Evolutionary conservation across 2,329 filamentous ascomycete genomes (phyloP).

Genomic region (Botryotinia calthae): DNA sequence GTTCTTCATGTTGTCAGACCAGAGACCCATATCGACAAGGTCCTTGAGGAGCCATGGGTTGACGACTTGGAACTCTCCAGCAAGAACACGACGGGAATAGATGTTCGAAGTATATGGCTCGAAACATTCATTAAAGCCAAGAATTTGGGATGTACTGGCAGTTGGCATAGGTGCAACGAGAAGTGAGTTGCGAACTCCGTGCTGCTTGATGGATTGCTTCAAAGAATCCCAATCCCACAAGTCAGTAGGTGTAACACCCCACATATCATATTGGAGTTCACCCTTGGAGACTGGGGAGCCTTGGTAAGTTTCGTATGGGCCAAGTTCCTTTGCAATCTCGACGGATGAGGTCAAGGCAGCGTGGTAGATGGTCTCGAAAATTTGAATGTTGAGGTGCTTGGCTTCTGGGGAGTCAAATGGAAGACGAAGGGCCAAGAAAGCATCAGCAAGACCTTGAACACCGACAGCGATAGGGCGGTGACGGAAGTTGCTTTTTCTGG

Average conservation of each 20-base stretch:
- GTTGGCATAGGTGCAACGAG: constrained; percentile 97
- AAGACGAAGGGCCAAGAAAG: constrained; percentile 93
- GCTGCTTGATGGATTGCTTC: constrained; percentile 86
- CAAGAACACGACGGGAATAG: constrained; percentile 95
- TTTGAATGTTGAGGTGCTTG: constrained; percentile 91
- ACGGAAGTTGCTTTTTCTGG: constrained; percentile 93
- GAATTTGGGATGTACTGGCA: constrained; percentile 93
- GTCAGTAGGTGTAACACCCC: constrained; percentile 87
- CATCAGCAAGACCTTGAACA: constrained; percentile 96
- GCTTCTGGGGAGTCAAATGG: constrained; percentile 97
- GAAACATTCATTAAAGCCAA: constrained; percentile 99
- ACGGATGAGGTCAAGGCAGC: constrained; percentile 86
- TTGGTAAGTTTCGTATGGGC: constrained; percentile 85
- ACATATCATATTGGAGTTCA: constrained; percentile 98
- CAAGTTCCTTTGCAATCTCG: constrained; percentile 78
- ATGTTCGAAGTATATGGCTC: constrained; percentile 99
- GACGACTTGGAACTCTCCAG: constrained; percentile 98
- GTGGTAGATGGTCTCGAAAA: constrained; percentile 99
- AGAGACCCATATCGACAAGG: constrained; percentile 93
- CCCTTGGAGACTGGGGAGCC: constrained; percentile 94
- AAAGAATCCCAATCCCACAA: constrained; percentile 95
- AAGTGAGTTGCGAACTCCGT: constrained; percentile 93
- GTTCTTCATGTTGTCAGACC: constrained; percentile 99
- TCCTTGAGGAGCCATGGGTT: constrained; percentile 99
- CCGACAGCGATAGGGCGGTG: constrained; percentile 94